These are phyloP conservation scores for Penicillium pulvis DNA, from an alignment of 495 filamentous ascomycete genomes.

Conservation along the genomic window DNA sequence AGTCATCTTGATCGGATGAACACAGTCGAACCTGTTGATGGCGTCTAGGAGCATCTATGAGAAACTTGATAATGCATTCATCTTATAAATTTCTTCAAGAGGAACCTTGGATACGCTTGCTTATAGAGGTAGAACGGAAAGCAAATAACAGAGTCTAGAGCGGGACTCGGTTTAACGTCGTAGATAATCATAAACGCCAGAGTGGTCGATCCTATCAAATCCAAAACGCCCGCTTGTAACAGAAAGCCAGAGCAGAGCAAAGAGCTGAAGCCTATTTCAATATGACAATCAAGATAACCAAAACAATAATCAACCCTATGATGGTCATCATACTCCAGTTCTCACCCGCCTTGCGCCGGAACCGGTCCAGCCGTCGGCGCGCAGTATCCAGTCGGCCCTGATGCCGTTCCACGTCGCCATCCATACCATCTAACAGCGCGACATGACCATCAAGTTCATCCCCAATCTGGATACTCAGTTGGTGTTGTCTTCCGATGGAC, in stretches of 20 bases:
- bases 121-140: constrained; percentile 5
- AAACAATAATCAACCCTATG: constrained; percentile 69
- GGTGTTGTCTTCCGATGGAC: constrained; percentile 87
- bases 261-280: constrained; percentile 57
- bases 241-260: constrained; percentile 5
- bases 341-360: constrained; percentile 74
- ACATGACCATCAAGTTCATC: constrained; percentile 94
- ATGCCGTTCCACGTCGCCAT: constrained; percentile 80
- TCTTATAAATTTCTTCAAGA: neutral
- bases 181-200: constrained; percentile 4
- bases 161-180: constrained; percentile 15
- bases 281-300: constrained; percentile 77
- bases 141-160: neutral
- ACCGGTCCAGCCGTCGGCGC: constrained; percentile 63
- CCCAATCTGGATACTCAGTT: constrained; percentile 93
- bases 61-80: neutral
- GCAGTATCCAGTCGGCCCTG: constrained; percentile 72
- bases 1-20: neutral
- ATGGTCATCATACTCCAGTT: constrained; percentile 81
- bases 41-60: neutral
- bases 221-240: constrained; percentile 31
- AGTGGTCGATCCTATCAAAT: constrained; percentile 9
- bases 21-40: neutral
- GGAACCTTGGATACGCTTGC: neutral
- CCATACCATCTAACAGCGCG: constrained; percentile 83